phyloP scores from a whole-genome alignment of 169 alveolate genomes.

The Eimeria necatrix region DNA sequence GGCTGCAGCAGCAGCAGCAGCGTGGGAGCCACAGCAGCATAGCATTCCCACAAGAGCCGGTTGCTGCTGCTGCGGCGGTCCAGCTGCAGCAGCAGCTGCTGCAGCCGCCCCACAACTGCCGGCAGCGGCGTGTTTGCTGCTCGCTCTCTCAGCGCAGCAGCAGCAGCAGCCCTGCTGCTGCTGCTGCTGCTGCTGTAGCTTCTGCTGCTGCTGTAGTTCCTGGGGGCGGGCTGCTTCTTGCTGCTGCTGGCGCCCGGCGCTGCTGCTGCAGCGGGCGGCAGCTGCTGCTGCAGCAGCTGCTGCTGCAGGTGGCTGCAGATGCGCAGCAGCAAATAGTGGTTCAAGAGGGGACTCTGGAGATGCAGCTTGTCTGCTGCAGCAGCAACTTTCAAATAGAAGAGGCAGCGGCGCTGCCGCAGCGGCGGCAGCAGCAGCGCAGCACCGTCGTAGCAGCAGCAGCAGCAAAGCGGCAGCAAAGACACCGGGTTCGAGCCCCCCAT shows the following conservation, averaged over 20 bases:
- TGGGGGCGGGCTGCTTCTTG: neutral
- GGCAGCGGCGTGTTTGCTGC: conserved; percentile 67
- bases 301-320: conserved; percentile 78
- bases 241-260: conserved; percentile 29
- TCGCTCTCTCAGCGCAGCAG: conserved; percentile 4
- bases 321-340: conserved; percentile 63
- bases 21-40: conserved; percentile 38
- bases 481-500: conserved; percentile 59
- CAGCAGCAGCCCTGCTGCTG: conserved; percentile 43
- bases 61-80: conserved; percentile 64
- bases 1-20: conserved; percentile 22
- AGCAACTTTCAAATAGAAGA: conserved; percentile 11
- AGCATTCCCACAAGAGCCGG: conserved; percentile 15
- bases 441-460: conserved; percentile 73
- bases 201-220: conserved; percentile 43
- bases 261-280: neutral
- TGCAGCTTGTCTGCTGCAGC: neutral
- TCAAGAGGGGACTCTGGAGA: conserved; percentile 32
- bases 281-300: conserved; percentile 56
- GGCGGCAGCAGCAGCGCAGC: conserved; percentile 61
- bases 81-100: conserved; percentile 56
- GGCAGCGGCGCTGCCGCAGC: conserved; percentile 56
- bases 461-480: conserved; percentile 66
- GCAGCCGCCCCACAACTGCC: conserved; percentile 49
- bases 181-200: conserved; percentile 28